phyloP scores from a whole-genome alignment of 2,329 filamentous ascomycete genomes.

The Diaporthe aspalathi region DNA sequence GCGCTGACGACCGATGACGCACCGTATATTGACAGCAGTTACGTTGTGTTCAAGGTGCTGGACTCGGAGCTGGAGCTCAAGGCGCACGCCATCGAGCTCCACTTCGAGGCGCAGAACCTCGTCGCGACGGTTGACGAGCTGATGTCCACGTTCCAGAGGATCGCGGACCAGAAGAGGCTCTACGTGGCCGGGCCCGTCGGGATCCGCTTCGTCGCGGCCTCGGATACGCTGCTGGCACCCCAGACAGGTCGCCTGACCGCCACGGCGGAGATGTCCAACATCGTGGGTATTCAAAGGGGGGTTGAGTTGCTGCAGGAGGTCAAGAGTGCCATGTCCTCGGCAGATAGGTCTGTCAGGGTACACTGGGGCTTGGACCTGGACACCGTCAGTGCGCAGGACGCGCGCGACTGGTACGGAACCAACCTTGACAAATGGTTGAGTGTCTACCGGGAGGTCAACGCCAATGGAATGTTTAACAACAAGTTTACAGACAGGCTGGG shows the following conservation, averaged over 20 bases:
- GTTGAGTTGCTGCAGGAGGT: constrained; percentile 39
- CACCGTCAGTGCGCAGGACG: constrained; percentile 40
- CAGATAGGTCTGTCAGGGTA: constrained; percentile 39
- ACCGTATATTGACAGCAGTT: constrained; percentile 45
- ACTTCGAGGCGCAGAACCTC: constrained; percentile 41
- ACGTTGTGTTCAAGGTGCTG: constrained; percentile 43
- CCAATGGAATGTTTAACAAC: constrained; percentile 46
- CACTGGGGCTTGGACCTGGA: constrained; percentile 46
- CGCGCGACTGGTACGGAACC: constrained; percentile 42
- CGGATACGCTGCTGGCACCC: constrained; percentile 44
- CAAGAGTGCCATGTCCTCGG: constrained; percentile 41
- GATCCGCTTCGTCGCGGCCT: constrained; percentile 41
- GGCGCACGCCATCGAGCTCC: constrained; percentile 40
- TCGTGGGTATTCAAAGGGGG: constrained; percentile 41
- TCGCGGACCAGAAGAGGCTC: constrained; percentile 40
- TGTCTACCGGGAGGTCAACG: constrained; percentile 42
- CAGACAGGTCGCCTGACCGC: constrained; percentile 43
- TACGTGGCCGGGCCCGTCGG: constrained; percentile 45
- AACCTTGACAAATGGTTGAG: constrained; percentile 42
- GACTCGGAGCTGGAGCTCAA: constrained; percentile 42
- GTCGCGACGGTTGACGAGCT: constrained; percentile 41
- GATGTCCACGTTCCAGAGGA: constrained; percentile 40
- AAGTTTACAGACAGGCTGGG: constrained; percentile 44
- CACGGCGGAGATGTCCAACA: constrained; percentile 44
- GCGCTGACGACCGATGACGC: constrained; percentile 41